phyloP scores from a whole-genome alignment of 805 yeast species.

The Ogataea nonfermentans region DNA sequence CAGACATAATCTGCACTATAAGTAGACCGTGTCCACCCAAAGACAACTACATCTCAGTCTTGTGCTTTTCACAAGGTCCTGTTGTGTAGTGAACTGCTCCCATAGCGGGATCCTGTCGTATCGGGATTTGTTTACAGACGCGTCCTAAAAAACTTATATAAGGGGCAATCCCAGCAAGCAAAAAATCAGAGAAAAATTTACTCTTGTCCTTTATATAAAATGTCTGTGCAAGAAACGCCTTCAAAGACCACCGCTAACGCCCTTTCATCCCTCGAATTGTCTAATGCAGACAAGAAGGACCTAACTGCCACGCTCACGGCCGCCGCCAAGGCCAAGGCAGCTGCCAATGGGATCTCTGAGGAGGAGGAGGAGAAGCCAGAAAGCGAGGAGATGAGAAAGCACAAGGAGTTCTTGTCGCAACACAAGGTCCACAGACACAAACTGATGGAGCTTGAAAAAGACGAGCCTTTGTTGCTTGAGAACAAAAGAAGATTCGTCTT shows the following conservation, averaged over 20 bases:
- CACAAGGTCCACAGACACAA: slow-evolving; percentile 72
- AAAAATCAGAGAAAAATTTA: slow-evolving; percentile 5
- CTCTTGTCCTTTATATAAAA: slow-evolving; percentile 17
- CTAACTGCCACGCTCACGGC: slow-evolving; percentile 40
- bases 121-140: slow-evolving; percentile 16
- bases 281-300: slow-evolving; percentile 40
- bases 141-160: slow-evolving; percentile 13
- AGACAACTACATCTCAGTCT: background rate
- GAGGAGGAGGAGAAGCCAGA: slow-evolving; percentile 11
- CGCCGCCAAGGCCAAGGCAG: slow-evolving; percentile 39
- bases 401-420: slow-evolving; percentile 52
- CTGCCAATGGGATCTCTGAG: slow-evolving; percentile 19
- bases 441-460: slow-evolving; percentile 72
- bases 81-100: background rate
- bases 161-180: slow-evolving; percentile 5
- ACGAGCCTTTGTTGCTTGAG: slow-evolving; percentile 84
- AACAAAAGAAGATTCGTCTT: slow-evolving; percentile 87
- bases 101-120: background rate
- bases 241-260: slow-evolving; percentile 62
- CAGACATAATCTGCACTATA: too few species aligned
- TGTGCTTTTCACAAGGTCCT: background rate
- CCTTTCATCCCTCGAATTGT: slow-evolving; percentile 49
- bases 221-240: slow-evolving; percentile 68
- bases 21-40: too few species aligned
- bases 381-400: slow-evolving; percentile 37